phyloP scores from a whole-genome alignment of 768 basidiomycete species.

The Rossbeevera mucosa region DNA sequence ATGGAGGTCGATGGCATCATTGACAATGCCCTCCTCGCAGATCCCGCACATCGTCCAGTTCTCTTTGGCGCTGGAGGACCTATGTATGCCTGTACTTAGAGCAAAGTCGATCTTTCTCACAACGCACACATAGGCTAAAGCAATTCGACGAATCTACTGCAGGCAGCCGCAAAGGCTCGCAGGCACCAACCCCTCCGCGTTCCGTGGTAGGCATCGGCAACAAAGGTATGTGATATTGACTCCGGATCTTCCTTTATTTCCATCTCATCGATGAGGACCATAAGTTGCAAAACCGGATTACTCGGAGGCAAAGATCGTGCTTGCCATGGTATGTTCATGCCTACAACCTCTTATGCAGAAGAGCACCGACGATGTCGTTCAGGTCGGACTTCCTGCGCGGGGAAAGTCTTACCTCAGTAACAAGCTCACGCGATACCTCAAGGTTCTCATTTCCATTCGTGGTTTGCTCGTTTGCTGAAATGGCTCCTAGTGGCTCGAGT shows the following conservation, averaged over 20 bases:
- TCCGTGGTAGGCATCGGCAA: constrained; percentile 87
- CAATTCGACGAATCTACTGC: constrained; percentile 73
- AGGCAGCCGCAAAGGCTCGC: constrained; percentile 64
- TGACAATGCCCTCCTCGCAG: constrained; percentile 12
- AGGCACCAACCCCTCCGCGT: constrained; percentile 71
- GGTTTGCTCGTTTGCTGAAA: constrained; percentile 7
- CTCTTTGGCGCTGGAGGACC: constrained; percentile 72
- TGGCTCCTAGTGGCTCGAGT: constrained; percentile 87
- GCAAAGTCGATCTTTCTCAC: background rate
- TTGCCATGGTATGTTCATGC: constrained; percentile 73
- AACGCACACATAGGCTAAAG: constrained; percentile 52
- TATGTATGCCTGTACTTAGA: constrained; percentile 43
- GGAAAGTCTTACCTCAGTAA: constrained; percentile 99
- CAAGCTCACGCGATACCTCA: constrained; percentile 93
- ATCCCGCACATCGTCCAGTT: constrained; percentile 41
- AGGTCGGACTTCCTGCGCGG: constrained; percentile 96
- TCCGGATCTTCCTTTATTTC: constrained; percentile 1
- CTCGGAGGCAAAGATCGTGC: constrained; percentile 96
- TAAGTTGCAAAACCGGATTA: constrained; percentile 95
- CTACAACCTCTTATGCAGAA: background rate
- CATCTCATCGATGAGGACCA: background rate
- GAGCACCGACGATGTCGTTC: background rate
- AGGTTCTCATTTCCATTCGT: constrained; percentile 45
- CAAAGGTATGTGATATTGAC: constrained; percentile 52
- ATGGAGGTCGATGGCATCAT: constrained; percentile 21